These are phyloP conservation scores for Dothidotthia symphoricarpi DNA, from an alignment of 2,329 filamentous ascomycete species.

Conservation along the genomic window DNA sequence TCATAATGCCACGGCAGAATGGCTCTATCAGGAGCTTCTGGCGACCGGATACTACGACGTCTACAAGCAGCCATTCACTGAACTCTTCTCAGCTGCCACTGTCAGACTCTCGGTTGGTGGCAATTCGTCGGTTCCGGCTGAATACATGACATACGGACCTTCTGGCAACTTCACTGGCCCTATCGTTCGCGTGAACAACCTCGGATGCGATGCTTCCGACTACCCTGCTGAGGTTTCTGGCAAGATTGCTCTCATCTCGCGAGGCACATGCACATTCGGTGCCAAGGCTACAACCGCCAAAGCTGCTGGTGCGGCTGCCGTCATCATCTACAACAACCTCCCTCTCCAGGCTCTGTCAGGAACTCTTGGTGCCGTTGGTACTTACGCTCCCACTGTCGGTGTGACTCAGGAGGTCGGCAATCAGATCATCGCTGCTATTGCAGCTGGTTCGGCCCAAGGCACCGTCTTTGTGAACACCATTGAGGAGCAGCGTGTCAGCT, in stretches of 20 bases:
- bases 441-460: constrained; percentile 40
- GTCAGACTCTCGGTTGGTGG: constrained; percentile 27
- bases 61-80: constrained; percentile 36
- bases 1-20: constrained; percentile 37
- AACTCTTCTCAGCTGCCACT: constrained; percentile 35
- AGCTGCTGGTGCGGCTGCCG: constrained; percentile 65
- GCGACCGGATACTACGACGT: constrained; percentile 36
- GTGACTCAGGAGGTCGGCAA: constrained; percentile 60
- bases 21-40: constrained; percentile 32
- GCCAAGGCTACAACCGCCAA: constrained; percentile 66
- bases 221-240: constrained; percentile 58
- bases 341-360: constrained; percentile 58
- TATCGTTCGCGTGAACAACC: constrained; percentile 59
- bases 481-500: constrained; percentile 49
- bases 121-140: constrained; percentile 18
- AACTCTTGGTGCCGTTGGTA: constrained; percentile 59
- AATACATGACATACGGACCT: constrained; percentile 57
- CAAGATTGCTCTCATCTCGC: constrained; percentile 65
- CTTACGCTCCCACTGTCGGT: constrained; percentile 66
- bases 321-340: constrained; percentile 70
- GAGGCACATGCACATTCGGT: constrained; percentile 68
- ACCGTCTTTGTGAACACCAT: constrained; percentile 45
- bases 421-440: constrained; percentile 55
- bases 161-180: constrained; percentile 60
- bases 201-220: constrained; percentile 62